Evolutionary conservation across 768 basidiomycete species (phyloP), one percentile per base, ranked within the genome.

Genomic region (Tulasnella sp.): DNA sequence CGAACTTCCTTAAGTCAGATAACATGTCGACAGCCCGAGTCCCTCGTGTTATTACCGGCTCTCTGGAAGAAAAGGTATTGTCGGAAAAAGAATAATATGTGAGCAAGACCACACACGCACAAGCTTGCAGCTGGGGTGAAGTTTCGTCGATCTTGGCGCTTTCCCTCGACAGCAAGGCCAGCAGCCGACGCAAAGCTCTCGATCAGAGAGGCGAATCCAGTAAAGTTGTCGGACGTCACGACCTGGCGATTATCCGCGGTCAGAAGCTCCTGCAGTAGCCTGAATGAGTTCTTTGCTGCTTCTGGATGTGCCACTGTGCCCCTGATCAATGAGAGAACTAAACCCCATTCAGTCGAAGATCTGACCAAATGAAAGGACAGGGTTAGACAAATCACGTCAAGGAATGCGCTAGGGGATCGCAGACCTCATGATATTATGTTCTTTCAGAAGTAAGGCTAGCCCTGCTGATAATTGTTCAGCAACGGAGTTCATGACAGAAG

Each of bases 281-380:
- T 83, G 67, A 97, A 88, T 1, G 95, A 86, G 53, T 84, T 74
- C 38, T 88, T 84, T 24, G 90, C 84, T 4, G 93, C 94, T 70
- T 91, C 89, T 9, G 89, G 81, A 68, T 96, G 87, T 11, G 84
- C 76, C 43, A 93, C 80, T 0, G 92, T 94, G 1, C 85, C 85
- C 50, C 89, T 82, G 64, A 98, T 78, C 27, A 97, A 76, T 1
- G 89, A 87, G 66, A 94, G 89, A 21, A 94, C 80, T 42, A 98
- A 75, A 63, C 89, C 92, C 95, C 95, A 99, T 69, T 98, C 95
- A 0, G 95, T 97, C 64, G 87, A 85, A 1, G 92, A 93, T 58
- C 85, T 91, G 47, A 15, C 9, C 2, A 50, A 38, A 32, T 5
- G 17, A 61, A 23, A 34, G 11, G 21, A 19, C 24, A 30, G 45